Base-by-base conservation (phyloP, 495 filamentous ascomycete genomes). In the Diplogelasinospora grovesii region DNA sequence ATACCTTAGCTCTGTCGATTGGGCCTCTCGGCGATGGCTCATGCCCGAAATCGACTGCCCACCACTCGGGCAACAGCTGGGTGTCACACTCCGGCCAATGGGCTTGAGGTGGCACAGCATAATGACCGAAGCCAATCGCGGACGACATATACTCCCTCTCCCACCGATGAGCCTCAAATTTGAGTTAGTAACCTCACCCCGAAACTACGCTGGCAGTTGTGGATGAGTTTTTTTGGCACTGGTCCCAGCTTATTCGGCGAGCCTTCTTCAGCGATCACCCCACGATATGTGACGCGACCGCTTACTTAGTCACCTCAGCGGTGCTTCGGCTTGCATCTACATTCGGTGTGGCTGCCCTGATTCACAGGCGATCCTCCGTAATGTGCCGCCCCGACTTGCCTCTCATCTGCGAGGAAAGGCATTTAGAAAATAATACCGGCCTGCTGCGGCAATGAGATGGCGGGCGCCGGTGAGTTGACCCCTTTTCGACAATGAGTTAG, bases 11-110 rank as follows among this genome's bases (percentile, higher is more conserved):
- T 9, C 7, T 8, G 30, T 36, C 35, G 28, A 28, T 29, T 15
- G n/a, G n/a, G n/a, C n/a, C n/a, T n/a, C n/a, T 43, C 46, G 41
- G 46, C 19, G 24, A 40, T 44, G 41, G 41, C 19, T 31, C 23
- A 45, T 49, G 41, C 41, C 36, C 41, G 46, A 40, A 19, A 23
- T 3, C n/a, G 29, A 29, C 14, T 22, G 9, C 13, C 16, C 26
- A 29, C 27, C 9, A 22, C 5, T 14, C 9, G 19, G 32, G 21
- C 9, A 27, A 11, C 19, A 29, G 16, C 27, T 2, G 37, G 19
- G 36, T 49, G 41, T 22, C 14, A 45, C 41, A 4, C 6, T 3
- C n/a, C 8, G 4, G 25, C 41, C 42, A 45, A 32, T 34, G 21
- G 30, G 36, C 23, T 35, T 11, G 22, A 24, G 25, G 26, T 22